Evolutionary conservation across 352 stramenopile genomes (phyloP), one percentile per base, ranked within the genome.

Genomic region (Phytophthora rubi): DNA sequence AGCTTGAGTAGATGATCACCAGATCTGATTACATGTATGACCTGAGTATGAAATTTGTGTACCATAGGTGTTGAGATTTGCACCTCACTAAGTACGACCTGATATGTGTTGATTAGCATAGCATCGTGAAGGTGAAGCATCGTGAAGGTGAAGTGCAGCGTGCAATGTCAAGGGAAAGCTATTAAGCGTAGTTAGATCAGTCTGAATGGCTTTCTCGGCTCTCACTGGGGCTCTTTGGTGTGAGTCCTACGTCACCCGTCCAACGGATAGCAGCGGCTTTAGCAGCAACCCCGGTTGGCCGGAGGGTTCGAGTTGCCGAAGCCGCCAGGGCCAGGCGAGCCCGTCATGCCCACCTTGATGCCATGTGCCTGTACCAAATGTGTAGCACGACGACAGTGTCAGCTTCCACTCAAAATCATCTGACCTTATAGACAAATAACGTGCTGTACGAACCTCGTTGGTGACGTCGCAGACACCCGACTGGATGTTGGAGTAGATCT

Each of bases 401-500:
- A 48, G 42, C 15, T 48, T 45, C 37, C 16, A 8, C 37, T 6
- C 10, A 7, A 3, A 44, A n/a, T 45, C 37, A 45, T n/a, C 37
- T n/a, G 0, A 23, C 9, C 42, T 10, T 12, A 48, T 48, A 15
- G 8, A 42, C 33, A 42, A 8, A 42, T 10, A 42, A 8, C 33
- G 33, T 42, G 33, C 7, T n/a, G 30, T 10, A 32, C 69, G 12
- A 57, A 93, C 93, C 86, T 98, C 95, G 76, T 98, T 98, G 33
- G 89, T 97, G 48, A 98, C 92, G 73, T 99, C 96, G 61, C 96
- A 98, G 6, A 98, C 85, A 47, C 96, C 96, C 12, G 83, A 96
- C 70, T 98, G 91, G 67, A 99, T 98, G 77, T 98, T 98, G 39
- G 92, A 85, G 77, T 99, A 98, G 72, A 99, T 98, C 83, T 98